These are phyloP conservation scores for Speleostelium caveatum DNA, from an alignment of 78 protist genomes.

Conservation along the genomic window DNA sequence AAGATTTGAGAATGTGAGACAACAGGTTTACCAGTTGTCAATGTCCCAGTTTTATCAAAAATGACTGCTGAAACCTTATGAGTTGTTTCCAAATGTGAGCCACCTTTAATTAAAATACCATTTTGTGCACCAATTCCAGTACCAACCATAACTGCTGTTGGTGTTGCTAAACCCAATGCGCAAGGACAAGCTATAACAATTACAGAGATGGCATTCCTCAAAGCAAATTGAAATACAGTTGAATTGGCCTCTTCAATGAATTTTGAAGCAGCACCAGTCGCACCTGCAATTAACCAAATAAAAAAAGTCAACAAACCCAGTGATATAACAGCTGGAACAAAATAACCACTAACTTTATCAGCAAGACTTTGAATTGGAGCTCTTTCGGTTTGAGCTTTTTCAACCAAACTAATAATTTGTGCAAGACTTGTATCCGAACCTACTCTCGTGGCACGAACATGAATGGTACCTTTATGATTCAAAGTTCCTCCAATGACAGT, in stretches of 20 bases:
- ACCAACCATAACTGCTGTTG: conserved; percentile 97
- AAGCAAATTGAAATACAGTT: conserved; percentile 73
- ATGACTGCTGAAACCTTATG: conserved; percentile 62
- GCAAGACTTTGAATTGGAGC: conserved; percentile 88
- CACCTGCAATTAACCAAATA: conserved; percentile 84
- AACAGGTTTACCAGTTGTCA: conserved; percentile 90
- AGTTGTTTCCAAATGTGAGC: conserved; percentile 89
- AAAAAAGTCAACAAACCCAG: conserved; percentile 86
- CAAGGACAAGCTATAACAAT: conserved; percentile 97
- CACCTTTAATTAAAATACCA: conserved; percentile 94
- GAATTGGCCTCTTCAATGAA: neutral
- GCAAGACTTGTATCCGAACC: conserved; percentile 91
- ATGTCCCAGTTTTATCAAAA: conserved; percentile 97
- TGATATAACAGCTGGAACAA: conserved; percentile 93
- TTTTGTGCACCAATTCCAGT: conserved; percentile 90
- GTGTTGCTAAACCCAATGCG: conserved; percentile 96
- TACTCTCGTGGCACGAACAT: conserved; percentile 79
- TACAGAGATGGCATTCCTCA: conserved; percentile 87
- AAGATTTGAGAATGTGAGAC: conserved; percentile 47
- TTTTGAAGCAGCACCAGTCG: neutral
- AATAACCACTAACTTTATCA: conserved; percentile 81
- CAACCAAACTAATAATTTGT: conserved; percentile 92
- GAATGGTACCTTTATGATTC: conserved; percentile 75
- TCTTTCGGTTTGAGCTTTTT: conserved; percentile 91
- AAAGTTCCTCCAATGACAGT: conserved; percentile 95